A percentile compares a stretch with the other conserved stretches of the same genome.
phyloP scores from a whole-genome alignment of 2,329 filamentous ascomycete genomes.

The Sclerotiophoma versabilis region DNA sequence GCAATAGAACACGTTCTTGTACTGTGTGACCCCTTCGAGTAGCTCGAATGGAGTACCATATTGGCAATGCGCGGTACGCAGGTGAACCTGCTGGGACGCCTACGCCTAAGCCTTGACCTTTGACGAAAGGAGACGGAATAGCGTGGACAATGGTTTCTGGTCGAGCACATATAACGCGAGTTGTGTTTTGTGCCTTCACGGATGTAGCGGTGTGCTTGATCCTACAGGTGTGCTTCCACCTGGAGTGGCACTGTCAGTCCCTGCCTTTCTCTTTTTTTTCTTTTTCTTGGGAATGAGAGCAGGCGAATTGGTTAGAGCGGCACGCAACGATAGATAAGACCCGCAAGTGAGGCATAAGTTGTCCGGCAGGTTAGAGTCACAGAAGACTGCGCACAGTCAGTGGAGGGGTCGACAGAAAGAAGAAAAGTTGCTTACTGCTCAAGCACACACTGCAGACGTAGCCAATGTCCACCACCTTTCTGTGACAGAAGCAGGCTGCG shows the following conservation, averaged over 20 bases:
- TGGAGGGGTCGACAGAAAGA: neutral
- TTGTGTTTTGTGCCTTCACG: constrained; percentile 20
- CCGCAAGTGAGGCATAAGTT: constrained; percentile 49
- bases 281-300: constrained; percentile 49
- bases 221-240: constrained; percentile 42
- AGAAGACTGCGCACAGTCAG: constrained; percentile 43
- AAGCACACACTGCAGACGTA: constrained; percentile 97
- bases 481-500: constrained; percentile 97
- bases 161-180: neutral
- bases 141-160: neutral
- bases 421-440: constrained; percentile 66
- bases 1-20: neutral
- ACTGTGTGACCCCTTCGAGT: neutral
- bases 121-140: neutral
- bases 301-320: constrained; percentile 42
- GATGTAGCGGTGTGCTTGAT: constrained; percentile 44
- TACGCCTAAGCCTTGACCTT: neutral
- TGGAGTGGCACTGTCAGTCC: constrained; percentile 45
- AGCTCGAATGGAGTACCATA: neutral
- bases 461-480: constrained; percentile 86
- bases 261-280: constrained; percentile 49
- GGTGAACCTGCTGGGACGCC: neutral
- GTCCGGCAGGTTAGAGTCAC: constrained; percentile 40
- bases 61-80: neutral
- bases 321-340: constrained; percentile 48